phyloP scores from a whole-genome alignment of 2,329 filamentous ascomycete species.

The Fusarium tuaranense region DNA sequence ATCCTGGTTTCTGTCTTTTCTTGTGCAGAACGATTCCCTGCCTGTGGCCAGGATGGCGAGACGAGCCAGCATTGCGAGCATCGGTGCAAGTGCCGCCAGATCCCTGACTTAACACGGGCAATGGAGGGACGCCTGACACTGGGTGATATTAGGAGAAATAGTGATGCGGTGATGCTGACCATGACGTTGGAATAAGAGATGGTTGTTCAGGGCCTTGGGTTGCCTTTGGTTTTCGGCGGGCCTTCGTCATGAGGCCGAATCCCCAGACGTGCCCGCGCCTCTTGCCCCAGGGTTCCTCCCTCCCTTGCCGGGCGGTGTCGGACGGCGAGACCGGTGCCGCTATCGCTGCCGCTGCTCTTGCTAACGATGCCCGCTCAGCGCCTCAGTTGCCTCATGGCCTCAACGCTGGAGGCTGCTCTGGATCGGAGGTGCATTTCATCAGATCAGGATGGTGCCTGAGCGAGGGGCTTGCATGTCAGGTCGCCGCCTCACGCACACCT shows the following conservation, averaged over 20 bases:
- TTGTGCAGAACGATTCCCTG: constrained; percentile 41
- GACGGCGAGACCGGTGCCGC: constrained; percentile 41
- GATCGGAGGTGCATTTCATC: constrained; percentile 31
- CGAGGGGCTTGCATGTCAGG: constrained; percentile 37
- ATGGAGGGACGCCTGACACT: constrained; percentile 17
- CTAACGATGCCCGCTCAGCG: constrained; percentile 32
- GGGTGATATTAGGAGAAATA: constrained; percentile 14
- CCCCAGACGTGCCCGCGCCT: constrained; percentile 12
- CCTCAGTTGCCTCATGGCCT: constrained; percentile 15
- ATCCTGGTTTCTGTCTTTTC: constrained; percentile 36
- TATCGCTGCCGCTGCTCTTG: constrained; percentile 26
- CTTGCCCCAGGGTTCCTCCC: constrained; percentile 5
- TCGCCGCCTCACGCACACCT: constrained; percentile 33
- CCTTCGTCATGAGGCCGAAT: constrained; percentile 16
- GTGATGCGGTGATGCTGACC: constrained; percentile 24
- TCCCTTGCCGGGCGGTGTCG: constrained; percentile 37
- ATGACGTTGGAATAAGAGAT: constrained; percentile 24
- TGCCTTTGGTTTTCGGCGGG: background rate
- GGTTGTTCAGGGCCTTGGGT: constrained; percentile 22
- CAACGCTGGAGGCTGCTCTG: constrained; percentile 27
- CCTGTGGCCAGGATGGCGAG: constrained; percentile 37
- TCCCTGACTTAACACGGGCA: constrained; percentile 26
- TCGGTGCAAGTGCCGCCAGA: constrained; percentile 40
- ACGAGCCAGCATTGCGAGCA: constrained; percentile 36
- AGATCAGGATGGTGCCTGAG: constrained; percentile 29